Base-by-base conservation (phyloP, 2,329 filamentous ascomycete genomes). In the Pezicula carpinea region DNA sequence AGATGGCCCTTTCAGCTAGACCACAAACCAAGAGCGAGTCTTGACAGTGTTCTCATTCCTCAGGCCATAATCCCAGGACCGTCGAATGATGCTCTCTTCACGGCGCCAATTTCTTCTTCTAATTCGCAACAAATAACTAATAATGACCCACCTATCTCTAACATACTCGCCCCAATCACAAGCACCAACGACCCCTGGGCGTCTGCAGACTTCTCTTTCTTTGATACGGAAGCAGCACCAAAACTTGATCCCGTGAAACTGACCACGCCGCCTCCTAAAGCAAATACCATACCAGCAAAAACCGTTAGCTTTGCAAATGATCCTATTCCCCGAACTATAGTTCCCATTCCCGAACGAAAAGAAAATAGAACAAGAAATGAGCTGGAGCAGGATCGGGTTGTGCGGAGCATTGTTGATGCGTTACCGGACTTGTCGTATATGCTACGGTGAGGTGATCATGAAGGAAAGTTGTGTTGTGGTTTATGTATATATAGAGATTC, bases 361-460 rank as follows among this genome's bases (percentile, higher is more conserved):
- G 48, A 48, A 15, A 49, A 52, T 11, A 61, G 58, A 46, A 49
- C 55, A 4, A 54, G 47, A 42, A 51, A 56, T 17, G 60, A 64
- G 38, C 42, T 55, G 15, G 63, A 64, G 18, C 61, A 66, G 39
- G 63, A 64, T 49, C 53, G 48, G 41, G 52, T 63, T 23, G 61
- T 65, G 7, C 56, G 55, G 21, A 51, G 48, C 26, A 58, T 67
- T 8, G 49, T 67, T 13, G 58, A 58, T 22, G 54, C 56, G 3
- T 49, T 67, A 10, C 65, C 65, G 2, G 58, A 67, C 51, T 50
- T 67, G 14, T 59, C 58, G 11, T 67, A 66, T 52, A 67, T 67
- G 64, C 47, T 67, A 23, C 38, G 38, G n/a, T 41, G 17, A 46
- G 8, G 42, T 41, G 29, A 33, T 22, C 15, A 43, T 22, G 22